Evolutionary conservation across 1,139 yeast genomes (phyloP).

Genomic region (Candida buenavistaensis): DNA sequence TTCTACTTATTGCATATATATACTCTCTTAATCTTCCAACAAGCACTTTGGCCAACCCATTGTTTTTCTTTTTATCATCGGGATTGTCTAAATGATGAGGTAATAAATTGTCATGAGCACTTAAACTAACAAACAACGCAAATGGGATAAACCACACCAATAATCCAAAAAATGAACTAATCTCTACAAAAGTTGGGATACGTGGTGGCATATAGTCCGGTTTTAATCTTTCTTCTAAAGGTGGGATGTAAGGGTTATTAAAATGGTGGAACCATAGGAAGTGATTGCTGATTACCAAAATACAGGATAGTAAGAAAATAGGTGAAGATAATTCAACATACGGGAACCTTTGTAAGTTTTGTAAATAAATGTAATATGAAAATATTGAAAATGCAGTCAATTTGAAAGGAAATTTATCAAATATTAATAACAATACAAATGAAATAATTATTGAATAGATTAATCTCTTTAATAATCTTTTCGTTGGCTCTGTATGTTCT

Average conservation of each 20-base stretch:
- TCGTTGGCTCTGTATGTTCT: conserved; percentile 87
- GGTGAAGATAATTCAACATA: conserved; percentile 75
- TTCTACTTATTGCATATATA: conserved; percentile 48
- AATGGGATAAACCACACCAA: conserved; percentile 95
- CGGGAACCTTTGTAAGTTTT: conserved; percentile 80
- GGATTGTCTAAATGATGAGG: conserved; percentile 54
- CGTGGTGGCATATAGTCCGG: conserved; percentile 65
- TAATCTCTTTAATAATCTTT: conserved; percentile 58
- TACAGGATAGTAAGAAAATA: conserved; percentile 67
- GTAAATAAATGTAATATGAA: conserved; percentile 72
- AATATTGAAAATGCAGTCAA: conserved; percentile 64
- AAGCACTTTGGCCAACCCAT: conserved; percentile 55
- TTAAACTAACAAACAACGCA: conserved; percentile 83
- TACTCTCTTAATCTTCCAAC: conserved; percentile 55
- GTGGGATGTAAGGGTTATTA: conserved; percentile 63
- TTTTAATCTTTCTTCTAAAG: conserved; percentile 54
- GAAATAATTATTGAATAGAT: conserved; percentile 60
- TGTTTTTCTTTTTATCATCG: conserved; percentile 33
- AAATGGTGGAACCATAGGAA: conserved; percentile 89
- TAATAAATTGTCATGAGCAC: conserved; percentile 87
- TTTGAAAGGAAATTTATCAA: conserved; percentile 79
- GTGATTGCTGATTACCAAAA: conserved; percentile 76
- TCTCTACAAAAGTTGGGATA: conserved; percentile 81
- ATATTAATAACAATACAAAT: conserved; percentile 56
- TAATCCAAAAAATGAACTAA: conserved; percentile 90